These are phyloP conservation scores for Trichocladium uniseriatum DNA, from an alignment of 495 filamentous ascomycete species.

Conservation along the genomic window DNA sequence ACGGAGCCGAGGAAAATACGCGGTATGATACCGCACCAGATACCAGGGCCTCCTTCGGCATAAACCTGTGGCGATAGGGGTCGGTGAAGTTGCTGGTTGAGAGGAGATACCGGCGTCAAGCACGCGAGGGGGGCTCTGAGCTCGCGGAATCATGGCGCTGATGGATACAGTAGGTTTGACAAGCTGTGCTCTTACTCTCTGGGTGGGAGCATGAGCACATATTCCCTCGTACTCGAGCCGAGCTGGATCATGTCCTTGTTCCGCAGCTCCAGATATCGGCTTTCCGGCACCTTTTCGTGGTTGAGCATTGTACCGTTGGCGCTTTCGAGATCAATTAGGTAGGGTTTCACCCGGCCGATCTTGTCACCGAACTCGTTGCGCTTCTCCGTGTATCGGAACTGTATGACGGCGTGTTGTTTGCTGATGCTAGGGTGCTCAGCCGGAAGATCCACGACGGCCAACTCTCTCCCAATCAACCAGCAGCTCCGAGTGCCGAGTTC, in stretches of 20 bases:
- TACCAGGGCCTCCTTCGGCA: constrained; percentile 5
- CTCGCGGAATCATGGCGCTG: too few species aligned
- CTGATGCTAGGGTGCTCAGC: constrained; percentile 87
- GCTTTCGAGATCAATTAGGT: constrained; percentile 88
- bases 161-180: neutral
- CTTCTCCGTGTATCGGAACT: constrained; percentile 79
- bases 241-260: constrained; percentile 86
- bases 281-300: constrained; percentile 57
- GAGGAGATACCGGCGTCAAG: neutral
- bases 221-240: constrained; percentile 78
- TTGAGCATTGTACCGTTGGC: constrained; percentile 86
- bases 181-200: constrained; percentile 24
- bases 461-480: constrained; percentile 83
- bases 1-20: neutral
- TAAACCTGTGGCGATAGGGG: neutral
- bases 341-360: constrained; percentile 73
- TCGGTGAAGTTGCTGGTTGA: neutral
- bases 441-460: constrained; percentile 67
- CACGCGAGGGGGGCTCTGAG: too few species aligned
- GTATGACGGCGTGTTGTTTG: constrained; percentile 90
- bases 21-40: neutral
- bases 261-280: constrained; percentile 75
- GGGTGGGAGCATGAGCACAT: constrained; percentile 65
- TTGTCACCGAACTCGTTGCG: constrained; percentile 79
- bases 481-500: constrained; percentile 66